These are phyloP conservation scores for Chaetomium fimeti DNA, from an alignment of 495 filamentous ascomycete species.

Conservation along the genomic window DNA sequence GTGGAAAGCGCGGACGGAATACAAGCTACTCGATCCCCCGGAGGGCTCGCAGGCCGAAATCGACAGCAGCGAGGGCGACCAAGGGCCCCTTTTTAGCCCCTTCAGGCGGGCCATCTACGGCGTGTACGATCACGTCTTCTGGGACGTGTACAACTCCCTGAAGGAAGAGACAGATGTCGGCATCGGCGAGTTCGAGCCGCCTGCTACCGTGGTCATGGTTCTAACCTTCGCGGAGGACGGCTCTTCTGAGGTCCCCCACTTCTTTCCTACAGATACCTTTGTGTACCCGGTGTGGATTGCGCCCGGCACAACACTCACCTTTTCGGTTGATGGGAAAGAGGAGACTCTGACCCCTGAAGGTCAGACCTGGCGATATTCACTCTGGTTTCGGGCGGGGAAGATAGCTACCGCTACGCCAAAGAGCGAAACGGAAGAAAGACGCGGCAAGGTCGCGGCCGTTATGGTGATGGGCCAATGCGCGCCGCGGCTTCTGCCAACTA, in stretches of 20 bases:
- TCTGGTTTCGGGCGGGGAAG: background rate
- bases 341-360: background rate
- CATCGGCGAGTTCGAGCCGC: conserved; percentile 3
- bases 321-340: background rate
- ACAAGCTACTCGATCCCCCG: background rate
- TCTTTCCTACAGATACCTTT: background rate
- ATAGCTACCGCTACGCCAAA: background rate
- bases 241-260: background rate
- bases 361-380: background rate
- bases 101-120: background rate
- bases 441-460: background rate
- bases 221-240: background rate
- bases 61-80: background rate
- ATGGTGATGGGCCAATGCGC: background rate
- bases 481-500: background rate
- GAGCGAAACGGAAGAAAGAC: background rate
- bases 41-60: background rate
- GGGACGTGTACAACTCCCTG: background rate
- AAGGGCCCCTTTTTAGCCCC: background rate
- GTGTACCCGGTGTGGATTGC: conserved; percentile 7
- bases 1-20: background rate
- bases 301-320: background rate
- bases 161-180: background rate
- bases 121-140: conserved; percentile 1
- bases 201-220: background rate